phyloP scores from a whole-genome alignment of 306 rosid species.

The Parietaria judaica region DNA sequence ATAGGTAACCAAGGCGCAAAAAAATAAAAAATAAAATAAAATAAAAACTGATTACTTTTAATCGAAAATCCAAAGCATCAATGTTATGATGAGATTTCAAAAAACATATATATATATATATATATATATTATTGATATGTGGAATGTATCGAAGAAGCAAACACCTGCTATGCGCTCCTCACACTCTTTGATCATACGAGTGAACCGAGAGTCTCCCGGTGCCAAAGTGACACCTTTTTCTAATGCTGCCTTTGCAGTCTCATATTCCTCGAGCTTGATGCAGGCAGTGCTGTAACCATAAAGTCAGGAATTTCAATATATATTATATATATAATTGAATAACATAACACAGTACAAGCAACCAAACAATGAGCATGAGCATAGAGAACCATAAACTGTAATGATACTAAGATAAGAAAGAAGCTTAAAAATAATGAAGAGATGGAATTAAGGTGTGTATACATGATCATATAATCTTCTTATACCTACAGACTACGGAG shows the following conservation, averaged over 20 bases:
- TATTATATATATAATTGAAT: neutral
- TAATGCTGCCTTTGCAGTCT: slow-evolving; percentile 78
- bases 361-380: neutral
- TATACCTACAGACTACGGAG: neutral
- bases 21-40: neutral
- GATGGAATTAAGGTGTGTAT: no score
- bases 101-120: neutral
- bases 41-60: no score
- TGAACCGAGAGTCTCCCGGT: slow-evolving; percentile 44
- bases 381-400: neutral
- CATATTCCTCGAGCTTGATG: slow-evolving; percentile 75
- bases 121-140: slow-evolving; percentile 7
- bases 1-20: slow-evolving; percentile 23
- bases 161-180: slow-evolving; percentile 59
- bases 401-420: no score
- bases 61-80: neutral
- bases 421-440: no score
- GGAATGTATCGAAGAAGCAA: slow-evolving; percentile 8
- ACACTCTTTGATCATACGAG: slow-evolving; percentile 53
- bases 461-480: no score
- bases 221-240: slow-evolving; percentile 59
- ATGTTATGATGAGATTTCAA: neutral
- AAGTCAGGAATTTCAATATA: slow-evolving; percentile 2
- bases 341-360: neutral
- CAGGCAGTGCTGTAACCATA: slow-evolving; percentile 58